Base-by-base conservation (phyloP, 345 rosid species). In the Citrus inodora region DNA sequence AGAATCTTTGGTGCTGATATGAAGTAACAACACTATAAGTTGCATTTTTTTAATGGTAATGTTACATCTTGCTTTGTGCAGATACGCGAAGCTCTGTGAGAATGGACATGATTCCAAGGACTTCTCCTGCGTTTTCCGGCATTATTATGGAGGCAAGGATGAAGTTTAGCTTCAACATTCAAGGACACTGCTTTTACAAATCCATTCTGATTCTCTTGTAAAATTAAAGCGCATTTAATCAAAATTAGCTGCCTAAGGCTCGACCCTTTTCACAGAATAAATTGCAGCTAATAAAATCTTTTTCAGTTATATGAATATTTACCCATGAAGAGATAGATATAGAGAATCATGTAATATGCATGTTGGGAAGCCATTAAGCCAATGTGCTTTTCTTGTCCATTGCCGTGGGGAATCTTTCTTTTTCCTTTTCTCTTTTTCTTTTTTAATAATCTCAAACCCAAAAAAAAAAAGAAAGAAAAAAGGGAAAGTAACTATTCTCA, bases 61-160 rank as follows among this genome's bases (percentile, higher is more conserved):
- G n/a, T 53, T 53, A 40, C 56, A 51, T 51, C 24, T 38, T 76
- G 55, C 32, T 78, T 77, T 71, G 11, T 79, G 88, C 90, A 95
- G 99, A 85, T 93, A 89, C 79, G 77, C 82, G 28, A 81, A 84
- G 79, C 81, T 92, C 19, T 93, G 96, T 67, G 73, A 91, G 61
- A 84, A 84, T 19, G 99, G 94, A 22, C 89, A 92, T 74, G 98
- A 90, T 76, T 73, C 48, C 38, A 35, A 93, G 89, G 99, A 95
- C 85, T 95, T 95, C 79, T 93, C 98, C 2, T 89, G 96, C 67
- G 90, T 90, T 71, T 95, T 93, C 83, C 89, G 90, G 37, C 91
- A 93, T 81, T 91, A 83, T 73, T 93, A 95, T 83, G 76, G 80
- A 0, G 98, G 98, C 76, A 83, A 77, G 75, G 86, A 87, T 79